phyloP scores from a whole-genome alignment of 2,329 filamentous ascomycete species.

The Hirsutella thompsonii region DNA sequence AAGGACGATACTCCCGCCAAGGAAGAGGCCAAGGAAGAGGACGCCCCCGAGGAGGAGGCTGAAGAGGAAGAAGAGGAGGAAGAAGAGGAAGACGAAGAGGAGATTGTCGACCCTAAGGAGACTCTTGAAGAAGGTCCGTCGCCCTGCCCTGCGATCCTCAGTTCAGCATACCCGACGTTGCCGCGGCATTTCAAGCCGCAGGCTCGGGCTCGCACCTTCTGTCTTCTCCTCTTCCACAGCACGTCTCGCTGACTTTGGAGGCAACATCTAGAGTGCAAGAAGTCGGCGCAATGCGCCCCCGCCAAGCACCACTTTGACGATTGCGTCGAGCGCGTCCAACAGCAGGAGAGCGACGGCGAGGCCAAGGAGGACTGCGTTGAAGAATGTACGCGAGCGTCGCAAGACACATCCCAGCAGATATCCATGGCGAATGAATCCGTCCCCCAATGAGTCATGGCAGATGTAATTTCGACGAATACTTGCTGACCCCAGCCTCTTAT shows the following conservation, averaged over 20 bases:
- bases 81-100: conserved; percentile 67
- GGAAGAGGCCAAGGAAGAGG: conserved; percentile 33
- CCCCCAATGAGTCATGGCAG: no score
- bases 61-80: conserved; percentile 52
- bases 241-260: conserved; percentile 8
- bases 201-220: no score
- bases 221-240: no score
- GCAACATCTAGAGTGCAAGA: conserved; percentile 61
- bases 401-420: no score
- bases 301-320: conserved; percentile 98
- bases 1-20: conserved; percentile 27
- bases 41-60: conserved; percentile 29
- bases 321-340: conserved; percentile 80
- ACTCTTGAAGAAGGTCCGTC: conserved; percentile 79
- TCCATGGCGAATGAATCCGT: no score
- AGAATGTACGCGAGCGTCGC: conserved; percentile 77
- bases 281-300: conserved; percentile 71
- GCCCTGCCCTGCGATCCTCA: not conserved
- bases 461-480: no score
- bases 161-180: not conserved
- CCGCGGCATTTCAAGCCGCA: not conserved
- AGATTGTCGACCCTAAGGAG: conserved; percentile 79
- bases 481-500: conserved; percentile 4
- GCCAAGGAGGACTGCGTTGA: conserved; percentile 93
- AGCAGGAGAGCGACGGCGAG: conserved; percentile 52